phyloP scores from a whole-genome alignment of 108 stramenopile species.

The Asterionellopsis glacialis region DNA sequence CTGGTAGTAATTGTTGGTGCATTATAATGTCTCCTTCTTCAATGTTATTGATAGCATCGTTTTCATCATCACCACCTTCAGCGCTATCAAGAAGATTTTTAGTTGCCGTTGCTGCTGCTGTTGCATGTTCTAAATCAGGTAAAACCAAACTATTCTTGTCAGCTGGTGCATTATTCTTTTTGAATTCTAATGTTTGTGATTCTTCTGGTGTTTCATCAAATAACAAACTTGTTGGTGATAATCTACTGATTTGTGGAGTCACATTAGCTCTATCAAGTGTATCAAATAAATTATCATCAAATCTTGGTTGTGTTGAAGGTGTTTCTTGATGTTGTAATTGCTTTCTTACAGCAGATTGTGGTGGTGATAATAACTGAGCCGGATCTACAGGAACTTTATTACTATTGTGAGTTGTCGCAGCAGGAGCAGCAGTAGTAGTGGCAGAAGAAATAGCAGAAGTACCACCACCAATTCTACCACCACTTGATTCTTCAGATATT shows the following conservation, averaged over 20 bases:
- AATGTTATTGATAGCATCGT: no score
- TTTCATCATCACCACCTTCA: no score
- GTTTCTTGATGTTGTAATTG: conserved; percentile 13
- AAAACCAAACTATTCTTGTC: background rate
- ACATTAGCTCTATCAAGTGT: conserved; percentile 16
- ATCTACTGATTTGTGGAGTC: background rate
- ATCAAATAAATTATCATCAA: conserved; percentile 41
- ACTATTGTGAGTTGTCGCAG: no score
- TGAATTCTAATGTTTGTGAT: background rate
- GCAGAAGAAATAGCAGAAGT: background rate
- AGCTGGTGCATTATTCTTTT: background rate
- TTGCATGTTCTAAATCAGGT: no score
- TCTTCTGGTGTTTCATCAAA: background rate
- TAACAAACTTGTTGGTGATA: background rate
- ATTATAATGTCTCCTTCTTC: no score
- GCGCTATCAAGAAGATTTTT: no score
- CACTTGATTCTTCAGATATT: background rate
- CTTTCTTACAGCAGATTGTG: conserved; percentile 2
- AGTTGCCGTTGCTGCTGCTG: no score
- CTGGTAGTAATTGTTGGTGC: no score
- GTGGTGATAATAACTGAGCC: background rate
- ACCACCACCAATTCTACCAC: background rate
- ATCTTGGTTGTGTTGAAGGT: conserved; percentile 21
- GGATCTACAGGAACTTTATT: no score
- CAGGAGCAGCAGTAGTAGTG: no score